Evolutionary conservation across 208 protist species (phyloP).

Genomic region (Acanthamoeba triangularis): DNA sequence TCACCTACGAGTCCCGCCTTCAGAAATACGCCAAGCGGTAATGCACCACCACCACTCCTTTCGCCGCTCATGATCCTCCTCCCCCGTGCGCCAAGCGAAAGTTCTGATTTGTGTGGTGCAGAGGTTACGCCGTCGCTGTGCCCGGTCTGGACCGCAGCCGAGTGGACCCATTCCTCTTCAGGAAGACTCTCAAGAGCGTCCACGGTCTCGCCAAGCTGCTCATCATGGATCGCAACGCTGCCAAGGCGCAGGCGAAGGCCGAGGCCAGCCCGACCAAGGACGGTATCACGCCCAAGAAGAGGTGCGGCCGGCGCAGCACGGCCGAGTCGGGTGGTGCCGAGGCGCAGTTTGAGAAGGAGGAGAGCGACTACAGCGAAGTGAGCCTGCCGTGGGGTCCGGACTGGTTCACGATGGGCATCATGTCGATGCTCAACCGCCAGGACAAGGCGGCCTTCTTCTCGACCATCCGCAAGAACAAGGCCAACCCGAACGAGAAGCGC

Average conservation of each 20-base stretch:
- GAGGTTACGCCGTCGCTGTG: conserved; percentile 29
- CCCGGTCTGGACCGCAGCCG: conserved; percentile 15
- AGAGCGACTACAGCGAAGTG: conserved; percentile 49
- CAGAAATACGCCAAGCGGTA: conserved; percentile 84
- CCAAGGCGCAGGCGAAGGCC: background rate
- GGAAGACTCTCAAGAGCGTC: background rate
- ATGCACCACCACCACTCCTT: conserved; percentile 33
- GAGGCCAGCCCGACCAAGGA: background rate
- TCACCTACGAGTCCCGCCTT: conserved; percentile 87
- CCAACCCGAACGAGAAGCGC: background rate
- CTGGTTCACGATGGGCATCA: conserved; percentile 10
- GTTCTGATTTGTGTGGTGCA: background rate
- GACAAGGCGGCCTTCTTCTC: conserved; percentile 45
- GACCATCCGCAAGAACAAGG: conserved; percentile 21
- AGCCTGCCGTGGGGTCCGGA: conserved; percentile 20
- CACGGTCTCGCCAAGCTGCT: conserved; percentile 33
- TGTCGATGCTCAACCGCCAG: conserved; percentile 29
- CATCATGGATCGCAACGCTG: background rate
- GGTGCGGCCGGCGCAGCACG: too few relatives aligned
- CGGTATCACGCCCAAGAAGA: background rate
- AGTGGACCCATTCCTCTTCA: conserved; percentile 8
- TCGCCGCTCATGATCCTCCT: too few relatives aligned
- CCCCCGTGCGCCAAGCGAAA: too few relatives aligned
- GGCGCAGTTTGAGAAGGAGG: background rate
- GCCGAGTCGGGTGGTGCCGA: background rate